Percentiles rank a stretch among this genome's conserved stretches.
Conservation (phyloP, 2,329 filamentous ascomycete species). For the Scolecobasidium constrictum region DNA sequence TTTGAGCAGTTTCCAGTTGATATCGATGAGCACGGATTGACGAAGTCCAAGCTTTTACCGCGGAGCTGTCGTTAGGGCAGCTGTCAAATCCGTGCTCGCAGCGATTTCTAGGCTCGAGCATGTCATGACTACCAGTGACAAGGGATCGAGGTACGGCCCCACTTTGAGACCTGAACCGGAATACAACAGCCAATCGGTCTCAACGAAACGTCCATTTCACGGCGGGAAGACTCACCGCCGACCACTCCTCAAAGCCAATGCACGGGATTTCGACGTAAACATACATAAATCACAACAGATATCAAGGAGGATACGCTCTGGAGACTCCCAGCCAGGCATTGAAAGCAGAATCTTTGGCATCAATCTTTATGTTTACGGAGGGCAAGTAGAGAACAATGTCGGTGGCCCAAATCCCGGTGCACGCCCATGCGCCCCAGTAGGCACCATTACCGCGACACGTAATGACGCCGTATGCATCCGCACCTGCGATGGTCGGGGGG, state of each 20-base stretch:
- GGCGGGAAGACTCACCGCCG: slow-evolving; percentile 26
- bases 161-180: slow-evolving; percentile 16
- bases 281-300: slow-evolving; percentile 26
- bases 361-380: slow-evolving; percentile 30
- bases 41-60: slow-evolving; percentile 32
- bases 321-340: slow-evolving; percentile 32
- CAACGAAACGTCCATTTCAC: slow-evolving; percentile 24
- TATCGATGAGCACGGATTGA: slow-evolving; percentile 28
- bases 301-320: slow-evolving; percentile 30
- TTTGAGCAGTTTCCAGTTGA: slow-evolving; percentile 31
- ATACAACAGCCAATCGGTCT: slow-evolving; percentile 22
- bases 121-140: slow-evolving; percentile 12
- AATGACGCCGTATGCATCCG: slow-evolving; percentile 21
- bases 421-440: slow-evolving; percentile 11
- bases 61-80: slow-evolving; percentile 27
- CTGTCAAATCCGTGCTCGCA: slow-evolving; percentile 25
- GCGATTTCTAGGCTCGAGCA: slow-evolving; percentile 26
- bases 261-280: slow-evolving; percentile 25
- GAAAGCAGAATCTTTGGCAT: slow-evolving; percentile 26
- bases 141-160: not conserved
- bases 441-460: slow-evolving; percentile 24
- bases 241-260: slow-evolving; percentile 28
- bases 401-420: slow-evolving; percentile 1
- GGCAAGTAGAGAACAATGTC: slow-evolving; percentile 23
- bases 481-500: slow-evolving; percentile 27